Base-by-base conservation (phyloP, 371 early-diverging fungal genomes). In the Rhizopus delemar region DNA sequence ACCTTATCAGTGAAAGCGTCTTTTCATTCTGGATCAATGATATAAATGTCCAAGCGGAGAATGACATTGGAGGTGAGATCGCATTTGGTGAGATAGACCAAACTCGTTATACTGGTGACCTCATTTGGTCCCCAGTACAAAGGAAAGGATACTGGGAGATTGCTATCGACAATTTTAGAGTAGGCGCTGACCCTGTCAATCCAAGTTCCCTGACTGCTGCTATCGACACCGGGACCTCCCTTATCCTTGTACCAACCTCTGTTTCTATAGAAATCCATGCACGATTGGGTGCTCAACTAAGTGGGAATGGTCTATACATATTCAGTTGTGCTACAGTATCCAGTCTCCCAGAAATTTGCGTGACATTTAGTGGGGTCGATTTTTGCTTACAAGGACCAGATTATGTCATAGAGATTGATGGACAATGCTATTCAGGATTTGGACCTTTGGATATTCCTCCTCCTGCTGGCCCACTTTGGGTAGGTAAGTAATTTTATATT, bases 81-180 rank as follows among this genome's bases (percentile, higher is more conserved):
- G 81, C 89, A 4, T 86, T 96, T 63, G 96, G 96, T 53, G 95
- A 88, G 35, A 64, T 87, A 38, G 86, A 95, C 76, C 31, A 77
- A 46, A 76, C 79, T 46, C 90, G 86, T 62, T 93, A 75, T 71
- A 78, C 63, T 4, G 95, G 94, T 33, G 78, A 88, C 3, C 74
- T 95, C 59, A 75, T 75, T 41, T 97, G 89, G 86, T 86, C 91
- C 41, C 82, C 89, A 15, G 90, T 97, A 34, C 80, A 80, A 41
- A 86, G 94, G 60, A 92, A 93, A 80, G 95, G 89, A 0, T 96
- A 97, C 81, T 97, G 97, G 97, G 95, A 96, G 74, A 92, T 96
- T 22, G 85, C 85, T 16, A 74, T 97, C 31, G 80, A 88, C 58
- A 73, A 83, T 59, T 80, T 92, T 59, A 72, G 69, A 39, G 80